phyloP scores from a whole-genome alignment of 768 basidiomycete species.

The Pleurotus giganteus region DNA sequence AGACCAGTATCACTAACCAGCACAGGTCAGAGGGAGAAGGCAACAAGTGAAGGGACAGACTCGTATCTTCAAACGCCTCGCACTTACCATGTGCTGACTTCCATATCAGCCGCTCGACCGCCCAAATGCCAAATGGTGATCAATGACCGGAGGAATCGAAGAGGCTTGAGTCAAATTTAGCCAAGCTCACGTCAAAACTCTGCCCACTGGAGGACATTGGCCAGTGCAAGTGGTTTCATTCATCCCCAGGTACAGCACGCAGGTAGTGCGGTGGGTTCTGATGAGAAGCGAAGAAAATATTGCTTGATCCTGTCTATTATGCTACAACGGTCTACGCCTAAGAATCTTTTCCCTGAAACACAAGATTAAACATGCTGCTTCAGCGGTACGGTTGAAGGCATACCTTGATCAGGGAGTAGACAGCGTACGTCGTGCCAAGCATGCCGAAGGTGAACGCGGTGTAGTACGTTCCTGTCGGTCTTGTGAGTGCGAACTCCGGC shows the following conservation, averaged over 20 bases:
- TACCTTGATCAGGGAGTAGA: constrained; percentile 46
- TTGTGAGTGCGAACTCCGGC: background rate
- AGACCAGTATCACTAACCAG: background rate
- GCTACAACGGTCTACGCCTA: background rate
- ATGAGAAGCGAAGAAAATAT: background rate
- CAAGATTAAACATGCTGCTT: background rate
- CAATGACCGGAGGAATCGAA: background rate
- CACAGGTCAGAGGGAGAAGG: constrained; percentile 19
- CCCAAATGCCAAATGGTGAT: background rate
- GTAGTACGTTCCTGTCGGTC: constrained; percentile 49
- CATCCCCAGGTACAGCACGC: background rate
- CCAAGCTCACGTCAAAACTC: background rate
- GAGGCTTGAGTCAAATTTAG: background rate
- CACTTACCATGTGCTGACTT: constrained; percentile 21
- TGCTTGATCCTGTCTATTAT: background rate
- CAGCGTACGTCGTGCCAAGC: constrained; percentile 48
- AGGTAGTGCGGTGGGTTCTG: background rate
- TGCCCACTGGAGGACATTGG: background rate
- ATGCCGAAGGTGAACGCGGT: constrained; percentile 54
- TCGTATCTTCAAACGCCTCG: background rate
- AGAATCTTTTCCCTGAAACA: constrained; percentile 2
- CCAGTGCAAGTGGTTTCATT: background rate
- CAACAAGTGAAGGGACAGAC: background rate
- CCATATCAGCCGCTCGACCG: background rate
- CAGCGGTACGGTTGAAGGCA: constrained; percentile 13